phyloP scores from a whole-genome alignment of 2,329 filamentous ascomycete species.

The Diplodia intermedia region DNA sequence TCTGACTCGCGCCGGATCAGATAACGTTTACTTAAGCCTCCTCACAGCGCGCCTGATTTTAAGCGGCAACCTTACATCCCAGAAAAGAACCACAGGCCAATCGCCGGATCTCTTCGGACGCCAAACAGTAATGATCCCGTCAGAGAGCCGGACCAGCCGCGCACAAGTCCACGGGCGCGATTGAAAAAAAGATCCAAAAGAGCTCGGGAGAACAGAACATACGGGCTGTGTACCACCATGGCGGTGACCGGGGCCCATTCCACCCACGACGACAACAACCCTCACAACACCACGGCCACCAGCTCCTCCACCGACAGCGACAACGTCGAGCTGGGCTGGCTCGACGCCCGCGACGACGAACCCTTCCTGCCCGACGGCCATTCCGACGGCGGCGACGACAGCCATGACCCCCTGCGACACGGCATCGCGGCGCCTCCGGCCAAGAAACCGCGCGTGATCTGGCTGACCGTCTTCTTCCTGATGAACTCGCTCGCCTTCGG shows the following conservation, averaged over 20 bases:
- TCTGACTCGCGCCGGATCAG: constrained; percentile 28
- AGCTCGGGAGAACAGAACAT: neutral
- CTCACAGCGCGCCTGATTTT: neutral
- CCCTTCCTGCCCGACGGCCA: constrained; percentile 2
- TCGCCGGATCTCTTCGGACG: neutral
- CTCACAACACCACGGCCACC: neutral
- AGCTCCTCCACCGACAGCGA: neutral
- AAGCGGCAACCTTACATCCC: neutral
- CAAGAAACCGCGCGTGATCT: constrained; percentile 29
- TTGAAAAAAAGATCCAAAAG: neutral
- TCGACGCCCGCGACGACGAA: constrained; percentile 1
- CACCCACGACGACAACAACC: neutral
- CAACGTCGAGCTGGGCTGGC: constrained; percentile 7
- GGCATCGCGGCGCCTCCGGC: too few relatives aligned
- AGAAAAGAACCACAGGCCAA: neutral
- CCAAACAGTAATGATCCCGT: neutral
- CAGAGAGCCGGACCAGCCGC: neutral
- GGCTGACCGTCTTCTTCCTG: constrained; percentile 34
- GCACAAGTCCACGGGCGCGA: neutral
- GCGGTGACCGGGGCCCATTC: neutral
- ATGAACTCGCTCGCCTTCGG: constrained; percentile 35
- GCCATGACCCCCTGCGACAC: neutral
- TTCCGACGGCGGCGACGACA: neutral
- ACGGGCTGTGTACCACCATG: too few relatives aligned
- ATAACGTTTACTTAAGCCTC: constrained; percentile 1